Conservation (phyloP, 306 rosid genomes). For the Crotalaria pallida region DNA sequence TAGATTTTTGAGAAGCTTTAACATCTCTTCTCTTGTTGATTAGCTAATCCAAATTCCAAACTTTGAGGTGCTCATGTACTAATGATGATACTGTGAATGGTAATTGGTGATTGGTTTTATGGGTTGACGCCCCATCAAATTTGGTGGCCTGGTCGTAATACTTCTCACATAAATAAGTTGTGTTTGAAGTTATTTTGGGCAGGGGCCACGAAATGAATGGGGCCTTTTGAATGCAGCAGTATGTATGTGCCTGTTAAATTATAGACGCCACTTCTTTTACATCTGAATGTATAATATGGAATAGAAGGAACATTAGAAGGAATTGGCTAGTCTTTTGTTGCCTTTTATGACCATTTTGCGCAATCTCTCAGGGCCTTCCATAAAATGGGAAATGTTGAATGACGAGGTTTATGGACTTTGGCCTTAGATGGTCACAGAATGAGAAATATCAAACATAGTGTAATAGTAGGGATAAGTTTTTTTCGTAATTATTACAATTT, state of each 20-base stretch:
- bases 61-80: neutral
- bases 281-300: neutral
- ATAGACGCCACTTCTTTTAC: neutral
- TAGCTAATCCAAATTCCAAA: neutral
- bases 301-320: neutral
- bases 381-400: neutral
- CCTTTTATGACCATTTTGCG: neutral
- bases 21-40: neutral
- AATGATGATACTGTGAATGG: slow-evolving; percentile 1
- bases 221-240: neutral
- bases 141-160: neutral
- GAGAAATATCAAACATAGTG: neutral
- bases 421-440: neutral
- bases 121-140: neutral
- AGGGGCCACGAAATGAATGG: neutral
- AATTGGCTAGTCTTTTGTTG: neutral
- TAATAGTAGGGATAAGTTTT: neutral
- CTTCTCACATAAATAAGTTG: neutral
- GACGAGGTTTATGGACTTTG: neutral
- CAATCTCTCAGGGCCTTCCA: neutral
- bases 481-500: neutral
- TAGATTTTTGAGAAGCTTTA: neutral
- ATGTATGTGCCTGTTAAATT: neutral
- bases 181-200: neutral
- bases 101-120: neutral